phyloP scores from a whole-genome alignment of 495 filamentous ascomycete genomes.

The Bombardia bombarda region DNA sequence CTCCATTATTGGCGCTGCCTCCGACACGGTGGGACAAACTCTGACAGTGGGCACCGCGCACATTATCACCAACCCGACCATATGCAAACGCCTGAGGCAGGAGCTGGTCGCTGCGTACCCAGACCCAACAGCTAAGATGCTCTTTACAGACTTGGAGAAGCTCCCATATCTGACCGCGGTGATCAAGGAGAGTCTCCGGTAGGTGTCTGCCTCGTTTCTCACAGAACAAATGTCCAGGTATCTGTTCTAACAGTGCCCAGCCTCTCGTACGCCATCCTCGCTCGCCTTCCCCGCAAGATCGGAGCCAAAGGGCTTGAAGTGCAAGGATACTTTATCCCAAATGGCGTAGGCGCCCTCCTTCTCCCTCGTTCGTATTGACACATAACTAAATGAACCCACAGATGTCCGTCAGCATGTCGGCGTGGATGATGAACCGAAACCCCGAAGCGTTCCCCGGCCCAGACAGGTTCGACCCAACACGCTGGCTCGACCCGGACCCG shows the following conservation, averaged over 20 bases:
- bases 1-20: slow-evolving; percentile 15
- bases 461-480: slow-evolving; percentile 30
- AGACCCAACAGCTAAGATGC: slow-evolving; percentile 11
- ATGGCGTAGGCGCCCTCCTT: background rate
- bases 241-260: slow-evolving; percentile 2
- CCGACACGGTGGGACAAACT: slow-evolving; percentile 36
- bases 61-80: slow-evolving; percentile 22
- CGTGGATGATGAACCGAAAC: slow-evolving; percentile 21
- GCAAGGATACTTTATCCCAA: slow-evolving; percentile 5
- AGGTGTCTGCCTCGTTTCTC: background rate
- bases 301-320: slow-evolving; percentile 6
- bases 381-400: no score
- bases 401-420: slow-evolving; percentile 16
- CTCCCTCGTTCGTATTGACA: background rate
- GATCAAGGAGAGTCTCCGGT: slow-evolving; percentile 19
- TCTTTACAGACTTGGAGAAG: slow-evolving; percentile 10
- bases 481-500: slow-evolving; percentile 19
- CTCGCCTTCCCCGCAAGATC: slow-evolving; percentile 19
- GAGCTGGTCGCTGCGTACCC: slow-evolving; percentile 29
- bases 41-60: slow-evolving; percentile 27
- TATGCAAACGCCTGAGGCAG: slow-evolving; percentile 20
- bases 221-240: background rate
- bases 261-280: slow-evolving; percentile 12
- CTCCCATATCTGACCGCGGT: slow-evolving; percentile 31
- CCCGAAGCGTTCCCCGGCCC: background rate